Percentiles rank a stretch among this genome's conserved stretches.
These are phyloP conservation scores for Triangularia setosa DNA, from an alignment of 2,329 filamentous ascomycete genomes.

Conservation along the genomic window DNA sequence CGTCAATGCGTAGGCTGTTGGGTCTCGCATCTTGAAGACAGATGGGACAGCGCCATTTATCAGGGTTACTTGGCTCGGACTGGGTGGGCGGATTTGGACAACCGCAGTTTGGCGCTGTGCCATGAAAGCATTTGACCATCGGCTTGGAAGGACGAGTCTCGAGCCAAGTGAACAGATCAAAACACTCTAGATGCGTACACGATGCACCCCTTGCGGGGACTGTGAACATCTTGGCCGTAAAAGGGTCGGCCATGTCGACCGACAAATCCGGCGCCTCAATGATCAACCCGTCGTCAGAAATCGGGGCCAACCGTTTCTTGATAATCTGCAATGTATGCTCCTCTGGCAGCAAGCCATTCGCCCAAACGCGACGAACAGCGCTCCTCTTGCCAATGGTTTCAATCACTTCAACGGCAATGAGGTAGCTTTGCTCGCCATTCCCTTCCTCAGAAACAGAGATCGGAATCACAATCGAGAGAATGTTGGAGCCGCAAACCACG, in stretches of 20 bases:
- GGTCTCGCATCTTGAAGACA: conserved; percentile 77
- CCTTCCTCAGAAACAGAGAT: conserved; percentile 27
- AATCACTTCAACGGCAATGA: conserved; percentile 67
- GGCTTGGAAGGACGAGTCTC: conserved; percentile 54
- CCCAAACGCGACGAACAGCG: conserved; percentile 39
- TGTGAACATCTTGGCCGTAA: conserved; percentile 60
- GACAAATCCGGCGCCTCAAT: conserved; percentile 55
- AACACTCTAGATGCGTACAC: conserved; percentile 82
- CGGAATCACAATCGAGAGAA: conserved; percentile 50
- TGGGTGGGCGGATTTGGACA: neutral
- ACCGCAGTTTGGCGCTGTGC: neutral
- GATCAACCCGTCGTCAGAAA: conserved; percentile 55
- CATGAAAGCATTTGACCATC: conserved; percentile 34
- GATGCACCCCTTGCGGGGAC: conserved; percentile 65
- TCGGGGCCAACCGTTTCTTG: conserved; percentile 40
- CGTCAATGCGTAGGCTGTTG: conserved; percentile 64
- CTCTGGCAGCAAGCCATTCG: conserved; percentile 37
- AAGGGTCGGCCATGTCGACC: conserved; percentile 65
- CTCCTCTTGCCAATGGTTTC: conserved; percentile 48
- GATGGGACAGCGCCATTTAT: conserved; percentile 84
- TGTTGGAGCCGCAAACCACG: conserved; percentile 58
- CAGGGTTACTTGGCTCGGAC: conserved; percentile 52
- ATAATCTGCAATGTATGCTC: conserved; percentile 56
- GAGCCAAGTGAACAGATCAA: conserved; percentile 82
- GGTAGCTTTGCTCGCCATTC: conserved; percentile 41